Evolutionary conservation across 73 alveolate species (phyloP).

Genomic region (Paramecium caudatum): DNA sequence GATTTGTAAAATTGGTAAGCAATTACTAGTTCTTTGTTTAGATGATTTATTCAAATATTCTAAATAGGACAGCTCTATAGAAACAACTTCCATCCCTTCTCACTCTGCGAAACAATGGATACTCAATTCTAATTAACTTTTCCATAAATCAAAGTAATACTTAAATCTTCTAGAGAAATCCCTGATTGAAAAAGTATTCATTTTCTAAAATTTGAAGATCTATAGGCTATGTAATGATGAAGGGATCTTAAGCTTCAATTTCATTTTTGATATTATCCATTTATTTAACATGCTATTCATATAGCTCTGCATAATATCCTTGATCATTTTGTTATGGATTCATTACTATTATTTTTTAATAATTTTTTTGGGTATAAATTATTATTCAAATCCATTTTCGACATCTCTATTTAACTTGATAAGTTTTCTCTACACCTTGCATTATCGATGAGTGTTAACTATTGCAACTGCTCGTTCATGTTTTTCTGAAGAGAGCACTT

Average conservation of each 20-base stretch:
- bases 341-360: conserved; percentile 29
- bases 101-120: conserved; percentile 80
- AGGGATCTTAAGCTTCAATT: conserved; percentile 66
- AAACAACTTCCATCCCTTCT: conserved; percentile 94
- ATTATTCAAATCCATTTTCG: conserved; percentile 42
- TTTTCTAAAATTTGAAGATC: conserved; percentile 52
- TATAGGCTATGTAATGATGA: conserved; percentile 64
- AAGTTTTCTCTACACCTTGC: background rate
- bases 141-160: conserved; percentile 48
- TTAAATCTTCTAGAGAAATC: conserved; percentile 64
- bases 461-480: background rate
- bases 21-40: conserved; percentile 43
- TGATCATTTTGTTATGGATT: background rate
- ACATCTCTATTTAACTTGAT: background rate
- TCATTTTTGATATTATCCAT: conserved; percentile 72
- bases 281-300: conserved; percentile 53
- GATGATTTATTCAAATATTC: conserved; percentile 84
- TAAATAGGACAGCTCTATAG: conserved; percentile 86
- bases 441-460: conserved; percentile 16
- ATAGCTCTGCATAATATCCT: conserved; percentile 7
- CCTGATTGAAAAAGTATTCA: conserved; percentile 70
- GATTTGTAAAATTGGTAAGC: conserved; percentile 48
- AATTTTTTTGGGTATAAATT: conserved; percentile 43
- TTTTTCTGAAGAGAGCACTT: conserved; percentile 20
- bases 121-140: background rate